A percentile compares a stretch with the other conserved stretches of the same genome.
These are phyloP conservation scores for Colletotrichum endophyticum DNA, from an alignment of 2,329 filamentous ascomycete genomes.

Conservation along the genomic window DNA sequence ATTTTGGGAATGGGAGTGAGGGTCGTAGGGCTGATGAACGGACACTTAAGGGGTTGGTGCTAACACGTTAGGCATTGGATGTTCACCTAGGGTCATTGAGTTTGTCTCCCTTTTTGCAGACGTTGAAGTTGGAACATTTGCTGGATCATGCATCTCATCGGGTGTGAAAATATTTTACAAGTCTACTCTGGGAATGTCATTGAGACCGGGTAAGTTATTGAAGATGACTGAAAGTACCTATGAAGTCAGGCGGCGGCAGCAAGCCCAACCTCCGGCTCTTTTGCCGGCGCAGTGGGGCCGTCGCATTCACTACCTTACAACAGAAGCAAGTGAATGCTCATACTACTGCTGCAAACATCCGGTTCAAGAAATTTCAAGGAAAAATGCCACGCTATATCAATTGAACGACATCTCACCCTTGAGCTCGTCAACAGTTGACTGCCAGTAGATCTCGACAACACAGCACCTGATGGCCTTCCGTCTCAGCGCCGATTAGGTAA, in stretches of 20 bases:
- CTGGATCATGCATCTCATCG: background rate
- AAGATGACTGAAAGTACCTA: background rate
- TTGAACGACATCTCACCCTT: background rate
- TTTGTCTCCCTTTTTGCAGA: background rate
- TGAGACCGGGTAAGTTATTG: background rate
- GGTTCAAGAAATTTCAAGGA: background rate
- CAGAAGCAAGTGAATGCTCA: background rate
- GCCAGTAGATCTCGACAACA: background rate
- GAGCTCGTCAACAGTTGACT: background rate
- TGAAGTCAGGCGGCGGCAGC: background rate
- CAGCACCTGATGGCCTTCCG: background rate
- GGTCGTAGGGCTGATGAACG: background rate
- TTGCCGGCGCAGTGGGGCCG: background rate
- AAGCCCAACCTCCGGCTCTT: background rate
- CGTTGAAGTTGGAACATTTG: background rate
- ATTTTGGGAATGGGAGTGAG: background rate
- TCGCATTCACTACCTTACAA: background rate
- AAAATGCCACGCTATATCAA: accelerated
- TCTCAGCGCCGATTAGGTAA: background rate
- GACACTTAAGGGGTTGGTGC: background rate
- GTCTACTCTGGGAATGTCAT: background rate
- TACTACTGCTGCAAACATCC: background rate
- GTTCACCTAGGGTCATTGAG: background rate
- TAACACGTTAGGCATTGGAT: background rate
- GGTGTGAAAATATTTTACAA: background rate